Evolutionary conservation across 805 yeast genomes (phyloP).

Genomic region (Yamadazyma nakazawae): DNA sequence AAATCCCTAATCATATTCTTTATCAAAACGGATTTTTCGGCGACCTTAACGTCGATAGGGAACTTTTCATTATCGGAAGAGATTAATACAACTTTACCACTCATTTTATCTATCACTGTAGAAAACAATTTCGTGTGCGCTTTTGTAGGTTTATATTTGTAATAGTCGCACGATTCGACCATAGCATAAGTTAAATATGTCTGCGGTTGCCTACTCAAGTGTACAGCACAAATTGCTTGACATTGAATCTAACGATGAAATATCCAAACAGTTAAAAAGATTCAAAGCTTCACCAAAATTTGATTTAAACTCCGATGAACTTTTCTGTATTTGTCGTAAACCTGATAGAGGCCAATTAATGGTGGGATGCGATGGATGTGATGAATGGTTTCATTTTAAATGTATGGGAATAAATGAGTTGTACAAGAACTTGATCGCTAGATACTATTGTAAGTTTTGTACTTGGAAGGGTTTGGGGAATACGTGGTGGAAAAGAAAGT

Average conservation of each 20-base stretch:
- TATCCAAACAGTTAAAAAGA: conserved; percentile 36
- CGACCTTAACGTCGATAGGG: conserved; percentile 73
- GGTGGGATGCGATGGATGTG: conserved; percentile 96
- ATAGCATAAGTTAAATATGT: not conserved
- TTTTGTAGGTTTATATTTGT: too few species aligned
- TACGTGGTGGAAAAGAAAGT: conserved; percentile 73
- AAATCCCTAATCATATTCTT: conserved; percentile 82
- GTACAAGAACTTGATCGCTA: conserved; percentile 54
- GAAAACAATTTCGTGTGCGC: not conserved
- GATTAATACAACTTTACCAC: conserved; percentile 47
- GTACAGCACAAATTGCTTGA: conserved; percentile 8
- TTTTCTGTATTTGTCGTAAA: conserved; percentile 73
- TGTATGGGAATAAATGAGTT: conserved; percentile 61
- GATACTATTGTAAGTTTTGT: conserved; percentile 75
- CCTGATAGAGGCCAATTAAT: conserved; percentile 79
- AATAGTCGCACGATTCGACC: not conserved
- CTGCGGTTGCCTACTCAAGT: not conserved
- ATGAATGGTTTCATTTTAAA: conserved; percentile 88
- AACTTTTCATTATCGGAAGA: conserved; percentile 80
- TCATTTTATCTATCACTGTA: not conserved
- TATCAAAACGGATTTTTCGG: conserved; percentile 79
- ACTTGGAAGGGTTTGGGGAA: conserved; percentile 47
- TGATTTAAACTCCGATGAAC: conserved; percentile 53
- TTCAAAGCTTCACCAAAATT: conserved; percentile 37
- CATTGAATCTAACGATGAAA: conserved; percentile 26